Evolutionary conservation across 2,329 filamentous ascomycete species (phyloP).

Genomic region (Ophiostoma novo-ulmi): DNA sequence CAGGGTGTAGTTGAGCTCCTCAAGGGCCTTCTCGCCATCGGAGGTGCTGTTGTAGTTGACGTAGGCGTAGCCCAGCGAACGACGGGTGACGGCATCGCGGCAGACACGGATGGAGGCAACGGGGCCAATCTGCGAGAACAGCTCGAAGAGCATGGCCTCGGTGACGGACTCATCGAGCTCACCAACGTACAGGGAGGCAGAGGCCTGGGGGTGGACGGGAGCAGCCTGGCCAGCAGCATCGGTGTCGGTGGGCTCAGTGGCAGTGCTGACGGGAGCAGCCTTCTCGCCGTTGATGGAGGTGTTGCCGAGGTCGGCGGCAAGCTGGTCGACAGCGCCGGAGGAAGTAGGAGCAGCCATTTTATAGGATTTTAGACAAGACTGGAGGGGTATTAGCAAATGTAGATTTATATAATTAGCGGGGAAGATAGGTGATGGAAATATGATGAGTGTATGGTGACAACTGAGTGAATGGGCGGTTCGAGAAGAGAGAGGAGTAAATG

Average conservation of each 20-base stretch:
- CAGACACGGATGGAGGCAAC: constrained; percentile 99
- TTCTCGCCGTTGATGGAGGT: constrained; percentile 64
- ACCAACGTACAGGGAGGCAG: constrained; percentile 96
- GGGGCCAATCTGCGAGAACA: constrained; percentile 98
- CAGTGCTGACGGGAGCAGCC: constrained; percentile 69
- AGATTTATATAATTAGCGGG: neutral
- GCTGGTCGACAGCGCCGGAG: constrained; percentile 67
- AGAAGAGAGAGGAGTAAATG: neutral
- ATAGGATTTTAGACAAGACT: constrained; percentile 29
- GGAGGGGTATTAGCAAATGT: constrained; percentile 22
- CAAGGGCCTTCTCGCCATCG: constrained; percentile 95
- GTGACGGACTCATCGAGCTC: constrained; percentile 97
- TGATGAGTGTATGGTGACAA: neutral
- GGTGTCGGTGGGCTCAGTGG: constrained; percentile 55
- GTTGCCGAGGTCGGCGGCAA: constrained; percentile 71
- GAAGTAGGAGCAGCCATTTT: constrained; percentile 59
- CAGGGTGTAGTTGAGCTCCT: constrained; percentile 98
- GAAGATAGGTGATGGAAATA: neutral
- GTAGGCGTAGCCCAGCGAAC: constrained; percentile 97
- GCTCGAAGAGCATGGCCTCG: constrained; percentile 99
- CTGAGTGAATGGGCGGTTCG: neutral
- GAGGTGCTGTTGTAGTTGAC: constrained; percentile 99
- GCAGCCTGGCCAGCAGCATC: constrained; percentile 65
- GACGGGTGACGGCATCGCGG: constrained; percentile 96
- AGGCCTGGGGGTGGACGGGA: constrained; percentile 76